Evolutionary conservation across 2,329 filamentous ascomycete genomes (phyloP).

Genomic region (Metarhizium brunneum): DNA sequence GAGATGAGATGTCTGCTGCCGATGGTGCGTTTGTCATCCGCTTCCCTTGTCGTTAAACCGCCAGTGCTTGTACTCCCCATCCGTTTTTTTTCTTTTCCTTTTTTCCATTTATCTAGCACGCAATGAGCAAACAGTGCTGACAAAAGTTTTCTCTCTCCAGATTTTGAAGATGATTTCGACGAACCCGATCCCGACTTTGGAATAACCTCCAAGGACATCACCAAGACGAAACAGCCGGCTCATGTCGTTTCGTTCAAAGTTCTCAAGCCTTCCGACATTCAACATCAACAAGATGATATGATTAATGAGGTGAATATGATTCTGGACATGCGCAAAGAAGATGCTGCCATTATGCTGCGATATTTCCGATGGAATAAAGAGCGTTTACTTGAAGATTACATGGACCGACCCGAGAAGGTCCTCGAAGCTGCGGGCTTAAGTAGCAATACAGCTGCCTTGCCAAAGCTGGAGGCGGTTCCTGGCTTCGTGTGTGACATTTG

Average conservation of each 20-base stretch:
- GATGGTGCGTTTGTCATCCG: slow-evolving; percentile 32
- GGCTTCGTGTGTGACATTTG: slow-evolving; percentile 93
- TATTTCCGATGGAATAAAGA: slow-evolving; percentile 96
- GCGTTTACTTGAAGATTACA: slow-evolving; percentile 86
- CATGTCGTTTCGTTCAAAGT: slow-evolving; percentile 84
- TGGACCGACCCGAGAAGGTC: slow-evolving; percentile 75
- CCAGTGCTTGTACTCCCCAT: too few relatives aligned
- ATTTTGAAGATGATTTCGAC: slow-evolving; percentile 49
- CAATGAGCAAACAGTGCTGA: not conserved
- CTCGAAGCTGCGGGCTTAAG: slow-evolving; percentile 79
- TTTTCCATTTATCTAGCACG: not conserved
- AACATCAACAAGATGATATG: slow-evolving; percentile 75
- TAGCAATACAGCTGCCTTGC: slow-evolving; percentile 48
- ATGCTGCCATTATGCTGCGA: slow-evolving; percentile 80
- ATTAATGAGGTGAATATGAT: slow-evolving; percentile 88
- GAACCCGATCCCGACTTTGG: slow-evolving; percentile 47
- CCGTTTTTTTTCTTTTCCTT: too few relatives aligned
- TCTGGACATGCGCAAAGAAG: slow-evolving; percentile 79
- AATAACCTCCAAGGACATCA: slow-evolving; percentile 49
- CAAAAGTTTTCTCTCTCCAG: slow-evolving; percentile 21
- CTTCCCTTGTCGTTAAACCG: slow-evolving; percentile 1
- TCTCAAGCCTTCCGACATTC: slow-evolving; percentile 70
- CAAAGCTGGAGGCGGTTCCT: slow-evolving; percentile 59
- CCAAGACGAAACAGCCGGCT: slow-evolving; percentile 60
- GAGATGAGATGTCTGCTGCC: slow-evolving; percentile 53